Evolutionary conservation across 768 basidiomycete species (phyloP).

Genomic region (Gymnopilus junonius): DNA sequence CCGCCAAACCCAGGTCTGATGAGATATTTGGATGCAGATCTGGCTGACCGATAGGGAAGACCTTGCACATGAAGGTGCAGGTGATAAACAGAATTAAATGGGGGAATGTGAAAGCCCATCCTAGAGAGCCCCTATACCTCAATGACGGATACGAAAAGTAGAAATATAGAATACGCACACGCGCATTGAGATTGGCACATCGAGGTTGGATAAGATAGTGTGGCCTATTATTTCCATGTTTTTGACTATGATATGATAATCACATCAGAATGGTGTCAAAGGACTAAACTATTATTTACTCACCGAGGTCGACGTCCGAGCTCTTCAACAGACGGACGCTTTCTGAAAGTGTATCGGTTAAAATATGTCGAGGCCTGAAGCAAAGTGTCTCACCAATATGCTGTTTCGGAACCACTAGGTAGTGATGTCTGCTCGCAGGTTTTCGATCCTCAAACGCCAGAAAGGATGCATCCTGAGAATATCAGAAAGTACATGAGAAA

Average conservation of each 20-base stretch:
- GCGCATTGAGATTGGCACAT: constrained; percentile 45
- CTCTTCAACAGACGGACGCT: constrained; percentile 55
- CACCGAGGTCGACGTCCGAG: constrained; percentile 55
- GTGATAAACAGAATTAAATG: constrained; percentile 73
- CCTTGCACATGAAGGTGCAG: constrained; percentile 78
- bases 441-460: constrained; percentile 54
- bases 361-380: not conserved
- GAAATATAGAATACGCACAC: constrained; percentile 39
- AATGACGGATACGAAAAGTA: constrained; percentile 1
- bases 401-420: constrained; percentile 53
- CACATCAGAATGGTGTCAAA: not conserved
- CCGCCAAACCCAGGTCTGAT: constrained; percentile 39
- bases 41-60: constrained; percentile 58
- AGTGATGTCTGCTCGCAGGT: constrained; percentile 54
- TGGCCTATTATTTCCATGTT: constrained; percentile 50
- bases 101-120: constrained; percentile 84
- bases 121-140: constrained; percentile 38
- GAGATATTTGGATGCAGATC: constrained; percentile 52
- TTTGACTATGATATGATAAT: constrained; percentile 28
- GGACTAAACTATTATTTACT: constrained; percentile 1
- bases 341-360: constrained; percentile 36
- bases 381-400: constrained; percentile 46
- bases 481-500: not conserved
- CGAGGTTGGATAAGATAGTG: constrained; percentile 50
- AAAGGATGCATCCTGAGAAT: constrained; percentile 47